Conservation (phyloP, 1,139 yeast genomes). For the Pichia sp. region DNA sequence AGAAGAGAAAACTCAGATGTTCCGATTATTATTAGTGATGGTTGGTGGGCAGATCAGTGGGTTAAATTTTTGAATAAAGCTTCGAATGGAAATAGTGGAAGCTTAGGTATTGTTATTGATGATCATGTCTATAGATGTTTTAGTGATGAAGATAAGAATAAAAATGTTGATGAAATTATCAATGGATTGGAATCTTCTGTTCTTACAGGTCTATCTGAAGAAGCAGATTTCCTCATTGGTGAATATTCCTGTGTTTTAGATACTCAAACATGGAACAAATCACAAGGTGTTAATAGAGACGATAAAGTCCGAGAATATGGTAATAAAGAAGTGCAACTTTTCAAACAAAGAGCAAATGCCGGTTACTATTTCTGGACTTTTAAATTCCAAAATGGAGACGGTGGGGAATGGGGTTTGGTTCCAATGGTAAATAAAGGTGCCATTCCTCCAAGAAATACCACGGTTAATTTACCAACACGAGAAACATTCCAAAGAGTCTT, state of each 20-base stretch:
- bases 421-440: slow-evolving; percentile 74
- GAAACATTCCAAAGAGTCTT: slow-evolving; percentile 44
- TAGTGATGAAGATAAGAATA: slow-evolving; percentile 67
- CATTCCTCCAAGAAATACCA: slow-evolving; percentile 37
- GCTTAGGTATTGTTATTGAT: slow-evolving; percentile 71
- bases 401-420: slow-evolving; percentile 95
- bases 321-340: slow-evolving; percentile 41
- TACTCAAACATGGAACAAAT: slow-evolving; percentile 65
- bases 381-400: slow-evolving; percentile 83
- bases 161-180: slow-evolving; percentile 63
- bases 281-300: slow-evolving; percentile 43
- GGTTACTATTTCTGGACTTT: slow-evolving; percentile 92
- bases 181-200: slow-evolving; percentile 53
- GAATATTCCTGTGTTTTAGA: slow-evolving; percentile 91
- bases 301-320: slow-evolving; percentile 47
- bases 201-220: slow-evolving; percentile 48
- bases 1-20: slow-evolving; percentile 52
- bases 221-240: slow-evolving; percentile 78
- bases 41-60: slow-evolving; percentile 91
- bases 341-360: slow-evolving; percentile 52
- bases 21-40: slow-evolving; percentile 85
- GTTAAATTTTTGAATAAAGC: slow-evolving; percentile 57
- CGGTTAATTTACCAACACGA: slow-evolving; percentile 37
- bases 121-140: slow-evolving; percentile 87
- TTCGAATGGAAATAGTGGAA: slow-evolving; percentile 38